Conservation (phyloP, 495 filamentous ascomycete species). For the Jackrogersella multiformis region DNA sequence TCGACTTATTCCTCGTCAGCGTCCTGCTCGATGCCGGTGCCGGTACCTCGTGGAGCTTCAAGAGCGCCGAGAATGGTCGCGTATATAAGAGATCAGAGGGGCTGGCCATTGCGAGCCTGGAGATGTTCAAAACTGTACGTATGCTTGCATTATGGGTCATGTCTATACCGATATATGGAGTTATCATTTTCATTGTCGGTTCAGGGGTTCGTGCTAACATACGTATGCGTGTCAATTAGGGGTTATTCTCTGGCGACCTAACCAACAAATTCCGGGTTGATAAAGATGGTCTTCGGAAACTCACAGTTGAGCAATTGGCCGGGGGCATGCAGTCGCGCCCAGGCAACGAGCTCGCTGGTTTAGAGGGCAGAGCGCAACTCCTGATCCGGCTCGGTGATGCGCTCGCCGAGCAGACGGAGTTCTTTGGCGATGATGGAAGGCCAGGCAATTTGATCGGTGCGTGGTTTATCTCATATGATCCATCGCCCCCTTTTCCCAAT, state of each 20-base stretch:
- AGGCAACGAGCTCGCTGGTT: constrained; percentile 82
- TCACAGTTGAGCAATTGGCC: constrained; percentile 75
- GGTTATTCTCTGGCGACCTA: constrained; percentile 86
- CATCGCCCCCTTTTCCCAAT: constrained; percentile 1
- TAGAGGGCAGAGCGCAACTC: constrained; percentile 86
- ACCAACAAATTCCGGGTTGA: constrained; percentile 90
- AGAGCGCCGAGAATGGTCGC: constrained; percentile 87
- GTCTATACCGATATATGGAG: background rate
- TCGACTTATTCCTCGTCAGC: constrained; percentile 90
- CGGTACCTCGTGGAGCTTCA: constrained; percentile 86
- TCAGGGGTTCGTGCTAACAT: constrained; percentile 18
- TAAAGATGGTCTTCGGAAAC: constrained; percentile 75
- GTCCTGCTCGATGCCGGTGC: constrained; percentile 90
- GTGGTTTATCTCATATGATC: constrained; percentile 29
- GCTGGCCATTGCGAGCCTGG: constrained; percentile 89
- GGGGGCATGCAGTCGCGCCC: constrained; percentile 85
- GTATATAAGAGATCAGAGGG: constrained; percentile 89
- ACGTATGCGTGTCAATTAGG: constrained; percentile 50
- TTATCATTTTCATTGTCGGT: background rate
- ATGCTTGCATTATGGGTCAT: background rate
- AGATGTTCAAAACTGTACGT: constrained; percentile 87
- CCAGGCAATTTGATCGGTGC: constrained; percentile 96
- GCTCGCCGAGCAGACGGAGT: constrained; percentile 75
- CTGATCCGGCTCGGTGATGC: constrained; percentile 79
- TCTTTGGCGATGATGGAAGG: constrained; percentile 84